Evolutionary conservation across 106 monocot species (phyloP).

Genomic region (Allium cepa): DNA sequence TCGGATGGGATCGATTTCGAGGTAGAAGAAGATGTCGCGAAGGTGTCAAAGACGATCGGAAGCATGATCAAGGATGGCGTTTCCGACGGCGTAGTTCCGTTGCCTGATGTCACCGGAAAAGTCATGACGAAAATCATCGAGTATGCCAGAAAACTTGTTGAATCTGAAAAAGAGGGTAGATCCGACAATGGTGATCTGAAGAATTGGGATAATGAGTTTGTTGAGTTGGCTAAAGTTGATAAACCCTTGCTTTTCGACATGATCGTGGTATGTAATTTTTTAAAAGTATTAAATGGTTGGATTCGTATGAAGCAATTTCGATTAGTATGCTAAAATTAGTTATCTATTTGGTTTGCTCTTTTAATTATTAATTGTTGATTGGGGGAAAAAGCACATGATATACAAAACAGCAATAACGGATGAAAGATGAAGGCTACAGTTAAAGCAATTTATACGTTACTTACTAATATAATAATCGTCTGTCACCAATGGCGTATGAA

Average conservation of each 20-base stretch:
- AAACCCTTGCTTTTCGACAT: not conserved
- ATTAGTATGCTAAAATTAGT: too few species aligned
- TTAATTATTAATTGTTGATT: too few species aligned
- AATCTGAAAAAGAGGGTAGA: not conserved
- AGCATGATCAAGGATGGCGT: constrained; percentile 45
- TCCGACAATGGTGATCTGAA: not conserved
- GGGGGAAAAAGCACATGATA: too few species aligned
- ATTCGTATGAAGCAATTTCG: too few species aligned
- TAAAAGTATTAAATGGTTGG: too few species aligned
- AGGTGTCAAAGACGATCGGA: constrained; percentile 29
- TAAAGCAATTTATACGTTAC: too few species aligned
- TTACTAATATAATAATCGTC: too few species aligned
- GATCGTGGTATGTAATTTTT: not conserved
- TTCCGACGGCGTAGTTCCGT: constrained; percentile 22
- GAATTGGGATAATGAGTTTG: not conserved
- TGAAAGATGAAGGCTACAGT: too few species aligned
- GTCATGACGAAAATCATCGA: constrained; percentile 13
- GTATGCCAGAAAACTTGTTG: not conserved
- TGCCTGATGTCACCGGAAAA: constrained; percentile 32
- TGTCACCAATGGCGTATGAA: too few species aligned
- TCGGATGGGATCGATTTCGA: constrained; percentile 34
- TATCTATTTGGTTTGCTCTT: too few species aligned
- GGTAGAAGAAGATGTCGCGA: constrained; percentile 30
- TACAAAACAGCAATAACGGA: too few species aligned
- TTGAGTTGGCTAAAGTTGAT: not conserved